Percentiles rank a stretch among this genome's conserved stretches.
phyloP scores from a whole-genome alignment of 257 asterid species.

The Linderniella brevidens region DNA sequence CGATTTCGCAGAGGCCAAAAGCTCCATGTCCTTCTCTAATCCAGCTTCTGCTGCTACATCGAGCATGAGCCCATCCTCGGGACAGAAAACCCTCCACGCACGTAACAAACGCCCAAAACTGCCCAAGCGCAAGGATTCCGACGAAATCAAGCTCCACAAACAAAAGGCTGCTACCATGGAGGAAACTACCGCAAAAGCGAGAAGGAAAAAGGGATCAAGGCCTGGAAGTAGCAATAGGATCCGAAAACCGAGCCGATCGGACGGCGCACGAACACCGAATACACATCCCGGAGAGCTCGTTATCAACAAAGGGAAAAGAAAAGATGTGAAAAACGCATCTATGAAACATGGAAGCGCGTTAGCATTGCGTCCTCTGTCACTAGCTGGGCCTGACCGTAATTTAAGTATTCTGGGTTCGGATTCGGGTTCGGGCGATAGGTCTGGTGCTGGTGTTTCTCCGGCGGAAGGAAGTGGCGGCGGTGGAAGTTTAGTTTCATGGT shows the following conservation, averaged over 20 bases:
- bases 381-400: constrained; percentile 38
- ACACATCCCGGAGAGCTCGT: constrained; percentile 91
- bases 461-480: constrained; percentile 44
- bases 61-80: constrained; percentile 34
- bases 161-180: constrained; percentile 17
- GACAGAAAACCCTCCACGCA: constrained; percentile 28
- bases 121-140: constrained; percentile 37
- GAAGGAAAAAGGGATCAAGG: constrained; percentile 33
- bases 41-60: constrained; percentile 20
- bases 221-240: constrained; percentile 30
- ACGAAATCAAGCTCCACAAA: constrained; percentile 40
- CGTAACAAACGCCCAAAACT: constrained; percentile 48
- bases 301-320: constrained; percentile 85
- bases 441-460: constrained; percentile 36
- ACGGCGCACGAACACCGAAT: constrained; percentile 37
- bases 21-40: constrained; percentile 46
- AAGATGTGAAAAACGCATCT: constrained; percentile 62
- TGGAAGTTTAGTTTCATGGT: constrained; percentile 67
- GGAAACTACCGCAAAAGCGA: constrained; percentile 13
- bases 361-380: constrained; percentile 60
- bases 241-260: constrained; percentile 33
- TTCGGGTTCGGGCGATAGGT: constrained; percentile 35
- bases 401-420: constrained; percentile 41
- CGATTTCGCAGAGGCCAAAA: constrained; percentile 74
- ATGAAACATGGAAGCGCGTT: constrained; percentile 35